Evolutionary conservation across 129 eudicot genomes (phyloP).

Genomic region (Centaurea solstitialis): DNA sequence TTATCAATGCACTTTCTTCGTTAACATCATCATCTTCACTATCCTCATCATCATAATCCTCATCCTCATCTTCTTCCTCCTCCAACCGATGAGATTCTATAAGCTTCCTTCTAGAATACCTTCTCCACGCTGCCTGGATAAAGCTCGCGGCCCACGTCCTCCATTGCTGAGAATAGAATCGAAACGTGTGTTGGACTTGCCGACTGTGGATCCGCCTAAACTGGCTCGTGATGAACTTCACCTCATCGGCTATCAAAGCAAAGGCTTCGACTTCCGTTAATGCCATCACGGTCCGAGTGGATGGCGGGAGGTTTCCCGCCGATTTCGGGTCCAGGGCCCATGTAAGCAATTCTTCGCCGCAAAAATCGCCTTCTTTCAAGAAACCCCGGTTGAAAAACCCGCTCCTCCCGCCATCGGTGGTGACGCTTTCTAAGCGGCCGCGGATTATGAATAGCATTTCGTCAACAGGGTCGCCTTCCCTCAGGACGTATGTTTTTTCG

Average conservation of each 20-base stretch:
- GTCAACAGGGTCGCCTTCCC: slow-evolving; percentile 92
- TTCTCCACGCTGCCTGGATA: slow-evolving; percentile 92
- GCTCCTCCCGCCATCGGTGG: slow-evolving; percentile 91
- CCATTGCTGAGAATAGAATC: slow-evolving; percentile 93
- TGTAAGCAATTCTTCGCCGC: slow-evolving; percentile 87
- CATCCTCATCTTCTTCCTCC: slow-evolving; percentile 44
- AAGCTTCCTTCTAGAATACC: slow-evolving; percentile 59
- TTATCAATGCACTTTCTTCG: slow-evolving; percentile 35
- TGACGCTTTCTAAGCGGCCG: slow-evolving; percentile 85
- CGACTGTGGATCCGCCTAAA: slow-evolving; percentile 85
- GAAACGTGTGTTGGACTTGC: slow-evolving; percentile 86
- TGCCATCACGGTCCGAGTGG: slow-evolving; percentile 82
- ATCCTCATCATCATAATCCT: slow-evolving; percentile 16
- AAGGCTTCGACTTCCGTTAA: slow-evolving; percentile 93
- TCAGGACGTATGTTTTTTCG: slow-evolving; percentile 57
- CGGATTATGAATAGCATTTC: slow-evolving; percentile 91
- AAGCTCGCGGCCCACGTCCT: slow-evolving; percentile 92
- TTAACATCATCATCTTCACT: slow-evolving; percentile 24
- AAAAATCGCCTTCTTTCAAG: slow-evolving; percentile 79
- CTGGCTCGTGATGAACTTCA: slow-evolving; percentile 74
- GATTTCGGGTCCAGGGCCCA: slow-evolving; percentile 93
- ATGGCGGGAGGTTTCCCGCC: slow-evolving; percentile 69
- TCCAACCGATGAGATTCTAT: slow-evolving; percentile 45
- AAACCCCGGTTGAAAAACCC: slow-evolving; percentile 84
- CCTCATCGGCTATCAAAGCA: slow-evolving; percentile 76